Base-by-base conservation (phyloP, 345 rosid species). In the Hypericum androsaemum region DNA sequence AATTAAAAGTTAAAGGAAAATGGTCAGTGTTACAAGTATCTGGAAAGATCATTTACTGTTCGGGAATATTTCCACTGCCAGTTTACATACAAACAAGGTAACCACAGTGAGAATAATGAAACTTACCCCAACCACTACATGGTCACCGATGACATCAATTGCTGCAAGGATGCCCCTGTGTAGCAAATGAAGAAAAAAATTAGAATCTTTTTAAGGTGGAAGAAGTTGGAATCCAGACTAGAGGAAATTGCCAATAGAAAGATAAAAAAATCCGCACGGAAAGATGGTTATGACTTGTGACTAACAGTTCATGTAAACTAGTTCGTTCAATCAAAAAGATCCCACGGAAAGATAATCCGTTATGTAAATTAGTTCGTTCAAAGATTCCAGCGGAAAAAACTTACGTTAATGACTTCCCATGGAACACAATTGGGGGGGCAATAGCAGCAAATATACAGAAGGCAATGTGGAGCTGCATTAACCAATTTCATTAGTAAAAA, bases 361-460 rank as follows among this genome's bases (percentile, higher is more conserved):
- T 22, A 22, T 22, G 32, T 22, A 61, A 12, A 7, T 16, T 6
- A 1, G 7, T 22, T 6, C 47, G 42, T 22, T 52, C 9, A 11
- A 42, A 52, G 10, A 15, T 7, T 36, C 7, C 42, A 64, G 2
- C 43, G 37, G n/a, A n/a, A 43, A 37, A 6, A 58, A 63, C 97
- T 86, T 88, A 94, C 97, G 99, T 82, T 64, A 94, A 69, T 57
- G 99, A 94, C 63, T 83, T 72, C 70, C 99, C 99, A n/a, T 77
- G 87, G 71, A 94, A 94, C 61, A 94, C 80, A 41, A 94, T 43
- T 5, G 99, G 99, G 45, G 99, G 99, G 54, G 99, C 97, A 69
- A 94, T 84, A 53, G 99, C 90, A n/a, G 99, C 95, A 74, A 94
- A 63, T 36, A 94, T 80, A 74, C 97, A 88, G 73, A 94, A 88